Evolutionary conservation across 177 flowering plant genomes (phyloP), one percentile per base, ranked within the genome.

Genomic region (Vitis hybrid): DNA sequence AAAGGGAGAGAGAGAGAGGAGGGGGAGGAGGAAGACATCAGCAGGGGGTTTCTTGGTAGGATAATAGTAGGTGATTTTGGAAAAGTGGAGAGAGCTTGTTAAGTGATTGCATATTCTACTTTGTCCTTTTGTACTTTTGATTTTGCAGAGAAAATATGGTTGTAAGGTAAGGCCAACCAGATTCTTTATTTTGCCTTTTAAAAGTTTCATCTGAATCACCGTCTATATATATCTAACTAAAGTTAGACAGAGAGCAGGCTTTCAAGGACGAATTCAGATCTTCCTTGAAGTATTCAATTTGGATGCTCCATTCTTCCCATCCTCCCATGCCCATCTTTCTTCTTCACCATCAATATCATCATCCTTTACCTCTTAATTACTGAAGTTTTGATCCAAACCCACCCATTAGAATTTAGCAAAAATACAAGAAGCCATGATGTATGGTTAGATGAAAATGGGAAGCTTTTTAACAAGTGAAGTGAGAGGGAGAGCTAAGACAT

Each of bases 101-200:
- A 19, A 18, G 69, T 72, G 76, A 74, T 76, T 79, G 78, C 84
- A 78, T 75, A 74, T 81, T 81, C 78, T 77, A 64, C 75, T 81
- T 78, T 78, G 82, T 82, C 79, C 59, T 70, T 58, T 75, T 65
- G 70, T 62, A 11, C 62, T 74, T 67, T 54, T 59, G 27, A 30
- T 70, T 40, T 61, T 56, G 15, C 69, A 64, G 40, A 40, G n/a
- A 10, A 40, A 35, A 40, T 40, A 40, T 40, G 46, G 8, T 71
- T 10, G 35, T 54, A 24, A 48, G 21, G 62, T 11, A 16, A 67
- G 27, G 49, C 30, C 65, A 18, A 11, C 14, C 60, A 56, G 46
- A 65, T 70, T 61, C n/a, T 67, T 56, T 70, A 7, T 59, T 78
- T 58, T 70, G 8, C 11, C 13, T 14, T 64, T 62, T 66, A 32